phyloP scores from a whole-genome alignment of 192 early-diverging fungal species.

The Gigaspora rosea region DNA sequence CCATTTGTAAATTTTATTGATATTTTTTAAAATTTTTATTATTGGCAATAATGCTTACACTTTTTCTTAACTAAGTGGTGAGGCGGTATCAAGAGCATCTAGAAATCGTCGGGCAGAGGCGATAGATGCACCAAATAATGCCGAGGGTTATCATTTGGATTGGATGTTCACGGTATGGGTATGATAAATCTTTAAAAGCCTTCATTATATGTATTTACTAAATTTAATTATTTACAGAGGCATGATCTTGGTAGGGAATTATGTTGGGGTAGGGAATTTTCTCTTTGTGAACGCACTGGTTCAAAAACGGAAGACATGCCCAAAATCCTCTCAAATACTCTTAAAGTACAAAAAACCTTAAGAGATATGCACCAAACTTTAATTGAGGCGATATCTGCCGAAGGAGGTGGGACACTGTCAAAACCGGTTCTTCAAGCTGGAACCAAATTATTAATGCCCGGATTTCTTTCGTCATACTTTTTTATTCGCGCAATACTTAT shows the following conservation, averaged over 20 bases:
- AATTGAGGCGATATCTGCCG: conserved; percentile 16
- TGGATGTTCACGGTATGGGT: conserved; percentile 35
- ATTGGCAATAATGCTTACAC: conserved; percentile 13
- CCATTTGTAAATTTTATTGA: conserved; percentile 30
- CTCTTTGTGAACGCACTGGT: conserved; percentile 15
- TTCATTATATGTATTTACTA: conserved; percentile 21
- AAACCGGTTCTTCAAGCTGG: conserved; percentile 7
- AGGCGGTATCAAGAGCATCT: conserved; percentile 23
- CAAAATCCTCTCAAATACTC: conserved; percentile 25
- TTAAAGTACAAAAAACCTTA: conserved; percentile 29
- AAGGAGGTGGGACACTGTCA: conserved; percentile 5
- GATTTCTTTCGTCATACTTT: conserved; percentile 33
- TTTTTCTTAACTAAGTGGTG: conserved; percentile 21
- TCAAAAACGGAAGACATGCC: conserved; percentile 9
- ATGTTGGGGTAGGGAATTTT: conserved; percentile 16
- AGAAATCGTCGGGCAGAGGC: conserved; percentile 8
- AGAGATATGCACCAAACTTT: conserved; percentile 30
- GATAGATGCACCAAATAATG: conserved; percentile 10
- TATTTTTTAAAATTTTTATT: neutral
- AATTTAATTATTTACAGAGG: conserved; percentile 18
- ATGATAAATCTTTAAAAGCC: conserved; percentile 18
- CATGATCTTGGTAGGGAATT: conserved; percentile 28
- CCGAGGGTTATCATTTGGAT: conserved; percentile 27
- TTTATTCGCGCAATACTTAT: conserved; percentile 27
- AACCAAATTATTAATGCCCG: conserved; percentile 23